These are phyloP conservation scores for Mycena rebaudengoi DNA, from an alignment of 768 basidiomycete species.

Conservation along the genomic window DNA sequence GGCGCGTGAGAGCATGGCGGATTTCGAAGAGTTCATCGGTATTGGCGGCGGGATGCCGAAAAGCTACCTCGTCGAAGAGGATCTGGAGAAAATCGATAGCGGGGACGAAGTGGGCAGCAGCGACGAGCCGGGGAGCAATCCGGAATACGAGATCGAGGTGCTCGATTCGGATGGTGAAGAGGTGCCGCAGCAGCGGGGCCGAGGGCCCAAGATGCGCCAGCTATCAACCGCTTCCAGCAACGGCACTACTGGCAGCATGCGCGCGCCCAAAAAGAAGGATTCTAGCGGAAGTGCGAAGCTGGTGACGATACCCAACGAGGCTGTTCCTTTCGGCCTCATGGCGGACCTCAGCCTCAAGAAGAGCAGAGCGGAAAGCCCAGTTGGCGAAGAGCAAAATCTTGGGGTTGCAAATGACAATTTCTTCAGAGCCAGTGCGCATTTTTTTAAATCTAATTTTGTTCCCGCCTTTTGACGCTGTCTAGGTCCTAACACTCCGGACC, in stretches of 20 bases:
- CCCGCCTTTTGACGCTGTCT: background rate
- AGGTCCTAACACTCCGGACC: conserved; percentile 55
- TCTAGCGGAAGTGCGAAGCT: conserved; percentile 52
- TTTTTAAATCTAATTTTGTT: conserved; percentile 2
- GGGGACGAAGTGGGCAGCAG: conserved; percentile 49
- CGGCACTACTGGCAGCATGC: conserved; percentile 39
- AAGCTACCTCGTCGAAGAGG: conserved; percentile 58
- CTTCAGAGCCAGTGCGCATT: conserved; percentile 66
- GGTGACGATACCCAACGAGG: conserved; percentile 66
- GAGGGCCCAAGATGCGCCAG: conserved; percentile 36
- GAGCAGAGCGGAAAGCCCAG: conserved; percentile 37
- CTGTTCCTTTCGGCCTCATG: conserved; percentile 79
- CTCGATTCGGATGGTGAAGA: conserved; percentile 53
- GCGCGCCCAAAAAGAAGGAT: conserved; percentile 49
- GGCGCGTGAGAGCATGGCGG: conserved; percentile 72
- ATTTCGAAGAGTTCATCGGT: conserved; percentile 73
- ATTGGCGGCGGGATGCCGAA: conserved; percentile 65
- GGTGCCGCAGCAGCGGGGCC: conserved; percentile 30
- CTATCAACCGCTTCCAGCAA: conserved; percentile 50
- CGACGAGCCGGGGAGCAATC: conserved; percentile 40
- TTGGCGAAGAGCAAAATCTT: conserved; percentile 53
- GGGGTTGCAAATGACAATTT: conserved; percentile 76
- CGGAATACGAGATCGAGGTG: conserved; percentile 52
- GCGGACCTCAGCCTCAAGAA: conserved; percentile 67
- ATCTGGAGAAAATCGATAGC: conserved; percentile 52